phyloP scores from a whole-genome alignment of 1,139 yeast species.

The Tardiomyces digboiensis region DNA sequence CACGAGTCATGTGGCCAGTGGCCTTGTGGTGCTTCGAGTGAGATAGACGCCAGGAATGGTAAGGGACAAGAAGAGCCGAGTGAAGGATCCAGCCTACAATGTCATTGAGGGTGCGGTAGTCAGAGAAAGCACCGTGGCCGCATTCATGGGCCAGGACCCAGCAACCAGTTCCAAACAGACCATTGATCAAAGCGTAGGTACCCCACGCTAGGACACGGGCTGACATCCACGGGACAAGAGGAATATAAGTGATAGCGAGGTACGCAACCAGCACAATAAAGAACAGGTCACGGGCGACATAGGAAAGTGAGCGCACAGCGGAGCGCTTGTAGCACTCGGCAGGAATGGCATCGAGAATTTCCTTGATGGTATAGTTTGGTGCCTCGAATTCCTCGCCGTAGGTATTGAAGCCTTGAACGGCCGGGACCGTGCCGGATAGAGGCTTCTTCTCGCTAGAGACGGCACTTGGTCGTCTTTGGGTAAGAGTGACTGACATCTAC shows the following conservation, averaged over 20 bases:
- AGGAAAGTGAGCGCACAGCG: constrained; percentile 44
- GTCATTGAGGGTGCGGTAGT: constrained; percentile 60
- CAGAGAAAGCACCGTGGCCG: constrained; percentile 81
- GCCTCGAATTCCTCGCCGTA: constrained; percentile 58
- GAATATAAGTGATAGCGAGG: constrained; percentile 46
- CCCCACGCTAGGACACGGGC: constrained; percentile 52
- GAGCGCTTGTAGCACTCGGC: constrained; percentile 67
- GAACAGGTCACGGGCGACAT: constrained; percentile 55
- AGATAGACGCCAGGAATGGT: constrained; percentile 77
- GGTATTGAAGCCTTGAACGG: constrained; percentile 33
- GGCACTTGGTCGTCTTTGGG: constrained; percentile 18
- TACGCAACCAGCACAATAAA: constrained; percentile 43
- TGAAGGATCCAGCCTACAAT: constrained; percentile 76
- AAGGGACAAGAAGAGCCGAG: constrained; percentile 71
- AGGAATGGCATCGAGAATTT: constrained; percentile 64
- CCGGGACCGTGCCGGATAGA: not conserved
- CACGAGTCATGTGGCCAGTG: constrained; percentile 72
- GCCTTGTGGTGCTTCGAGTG: constrained; percentile 87
- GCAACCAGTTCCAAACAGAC: constrained; percentile 66
- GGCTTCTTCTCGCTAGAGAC: not conserved
- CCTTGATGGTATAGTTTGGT: constrained; percentile 69
- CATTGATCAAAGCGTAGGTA: constrained; percentile 44
- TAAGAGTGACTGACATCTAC: constrained; percentile 15
- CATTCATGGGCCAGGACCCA: constrained; percentile 92
- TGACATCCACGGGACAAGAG: constrained; percentile 34